These are phyloP conservation scores for Colletotrichum higginsianum DNA, from an alignment of 2,329 filamentous ascomycete species.

Conservation along the genomic window DNA sequence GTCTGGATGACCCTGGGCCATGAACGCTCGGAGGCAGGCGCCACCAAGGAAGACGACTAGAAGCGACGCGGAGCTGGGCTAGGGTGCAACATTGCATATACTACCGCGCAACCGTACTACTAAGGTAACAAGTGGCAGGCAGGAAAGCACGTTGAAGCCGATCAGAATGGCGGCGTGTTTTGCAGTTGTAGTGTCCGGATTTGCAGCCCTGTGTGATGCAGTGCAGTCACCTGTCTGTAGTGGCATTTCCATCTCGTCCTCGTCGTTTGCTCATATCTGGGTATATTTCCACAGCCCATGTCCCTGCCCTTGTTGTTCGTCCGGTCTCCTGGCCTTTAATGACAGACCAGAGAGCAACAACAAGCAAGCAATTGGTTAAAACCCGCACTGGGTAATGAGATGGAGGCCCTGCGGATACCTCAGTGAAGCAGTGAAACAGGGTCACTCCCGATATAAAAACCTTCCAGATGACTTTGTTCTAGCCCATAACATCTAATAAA, in stretches of 20 bases:
- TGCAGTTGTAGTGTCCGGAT: background rate
- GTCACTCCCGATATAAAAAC: no score
- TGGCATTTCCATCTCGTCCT: background rate
- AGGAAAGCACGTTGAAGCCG: no score
- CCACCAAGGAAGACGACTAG: conserved; percentile 19
- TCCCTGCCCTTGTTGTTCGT: background rate
- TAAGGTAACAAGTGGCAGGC: background rate
- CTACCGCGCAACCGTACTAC: no score
- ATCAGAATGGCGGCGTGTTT: no score
- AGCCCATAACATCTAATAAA: no score
- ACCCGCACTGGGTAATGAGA: background rate
- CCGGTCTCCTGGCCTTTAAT: conserved; percentile 18
- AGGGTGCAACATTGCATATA: background rate
- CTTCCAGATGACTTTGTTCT: no score
- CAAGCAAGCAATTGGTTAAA: background rate
- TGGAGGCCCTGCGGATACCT: background rate
- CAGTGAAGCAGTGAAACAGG: no score
- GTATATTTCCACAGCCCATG: background rate
- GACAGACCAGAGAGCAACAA: background rate
- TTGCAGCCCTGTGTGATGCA: background rate
- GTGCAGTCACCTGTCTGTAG: background rate
- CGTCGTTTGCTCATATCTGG: background rate
- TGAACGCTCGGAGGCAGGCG: conserved; percentile 1
- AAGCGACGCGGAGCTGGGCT: conserved; percentile 12
- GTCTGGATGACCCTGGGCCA: conserved; percentile 12